Evolutionary conservation across 1,284 basidiomycete genomes (phyloP).

Genomic region (Papiliotrema nemorosa): DNA sequence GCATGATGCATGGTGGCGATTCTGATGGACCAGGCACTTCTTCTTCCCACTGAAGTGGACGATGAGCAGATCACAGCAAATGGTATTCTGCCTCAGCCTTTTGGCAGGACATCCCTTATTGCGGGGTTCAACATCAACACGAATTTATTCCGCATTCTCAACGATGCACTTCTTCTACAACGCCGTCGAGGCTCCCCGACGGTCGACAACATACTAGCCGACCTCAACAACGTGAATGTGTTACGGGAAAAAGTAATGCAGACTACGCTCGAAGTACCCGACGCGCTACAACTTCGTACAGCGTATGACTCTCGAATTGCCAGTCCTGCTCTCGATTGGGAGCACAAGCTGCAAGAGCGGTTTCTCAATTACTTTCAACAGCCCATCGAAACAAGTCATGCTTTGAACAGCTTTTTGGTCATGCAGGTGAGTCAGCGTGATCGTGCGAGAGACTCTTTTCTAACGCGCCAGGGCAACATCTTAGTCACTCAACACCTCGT

Average conservation of each 20-base stretch:
- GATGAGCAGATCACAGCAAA: constrained; percentile 44
- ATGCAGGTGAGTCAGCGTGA: constrained; percentile 30
- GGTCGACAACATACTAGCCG: constrained; percentile 33
- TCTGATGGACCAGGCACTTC: constrained; percentile 11
- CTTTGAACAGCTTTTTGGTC: constrained; percentile 36
- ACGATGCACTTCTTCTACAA: constrained; percentile 38
- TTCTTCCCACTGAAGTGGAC: constrained; percentile 43
- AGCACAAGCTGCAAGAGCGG: constrained; percentile 28
- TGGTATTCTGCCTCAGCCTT: constrained; percentile 39
- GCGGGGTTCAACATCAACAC: constrained; percentile 44
- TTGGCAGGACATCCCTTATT: constrained; percentile 35
- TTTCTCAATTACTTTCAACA: constrained; percentile 33
- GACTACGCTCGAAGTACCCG: constrained; percentile 21
- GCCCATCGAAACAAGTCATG: constrained; percentile 16
- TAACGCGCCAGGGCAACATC: constrained; percentile 41
- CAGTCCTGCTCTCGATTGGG: constrained; percentile 38
- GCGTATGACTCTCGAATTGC: constrained; percentile 28
- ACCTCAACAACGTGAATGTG: constrained; percentile 33
- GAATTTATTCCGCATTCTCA: constrained; percentile 37
- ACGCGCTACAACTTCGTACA: constrained; percentile 25
- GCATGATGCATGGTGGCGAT: background rate
- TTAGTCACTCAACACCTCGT: constrained; percentile 43
- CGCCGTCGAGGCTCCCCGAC: constrained; percentile 28
- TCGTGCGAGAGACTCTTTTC: too few species aligned
- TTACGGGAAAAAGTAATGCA: constrained; percentile 28